Evolutionary conservation across 805 yeast genomes (phyloP).

Genomic region (Saccharomycopsis capsularis): DNA sequence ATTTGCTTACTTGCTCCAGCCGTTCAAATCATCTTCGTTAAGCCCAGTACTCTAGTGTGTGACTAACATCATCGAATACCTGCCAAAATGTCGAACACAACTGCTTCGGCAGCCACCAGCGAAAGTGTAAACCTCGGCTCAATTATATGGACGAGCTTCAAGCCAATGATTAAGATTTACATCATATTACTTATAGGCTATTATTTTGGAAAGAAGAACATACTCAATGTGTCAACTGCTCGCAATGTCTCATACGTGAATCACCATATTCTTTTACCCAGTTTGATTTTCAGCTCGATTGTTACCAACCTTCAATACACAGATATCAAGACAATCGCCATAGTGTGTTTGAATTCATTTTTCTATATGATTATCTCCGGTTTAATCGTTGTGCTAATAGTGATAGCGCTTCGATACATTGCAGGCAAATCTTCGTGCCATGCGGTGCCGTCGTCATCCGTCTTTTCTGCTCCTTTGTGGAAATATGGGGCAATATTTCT

Average conservation of each 20-base stretch:
- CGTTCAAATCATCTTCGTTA: too few relatives aligned
- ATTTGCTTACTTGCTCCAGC: too few relatives aligned
- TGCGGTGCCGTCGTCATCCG: neutral
- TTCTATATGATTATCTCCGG: conserved; percentile 41
- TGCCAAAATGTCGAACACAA: neutral
- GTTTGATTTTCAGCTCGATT: conserved; percentile 65
- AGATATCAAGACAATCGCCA: conserved; percentile 66
- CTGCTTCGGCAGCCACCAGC: neutral
- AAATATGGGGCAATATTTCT: conserved; percentile 68
- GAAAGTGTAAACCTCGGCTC: conserved; percentile 5
- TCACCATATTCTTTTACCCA: conserved; percentile 63
- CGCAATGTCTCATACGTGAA: conserved; percentile 64
- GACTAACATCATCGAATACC: too few relatives aligned
- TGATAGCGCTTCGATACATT: neutral
- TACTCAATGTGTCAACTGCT: conserved; percentile 58
- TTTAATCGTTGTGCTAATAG: conserved; percentile 21
- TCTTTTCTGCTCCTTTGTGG: conserved; percentile 40
- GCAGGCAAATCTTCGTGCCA: neutral
- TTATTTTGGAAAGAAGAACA: conserved; percentile 52
- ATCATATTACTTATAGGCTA: conserved; percentile 63
- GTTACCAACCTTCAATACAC: conserved; percentile 57
- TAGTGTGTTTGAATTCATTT: conserved; percentile 43
- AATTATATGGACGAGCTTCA: conserved; percentile 33
- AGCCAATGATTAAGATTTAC: conserved; percentile 79
- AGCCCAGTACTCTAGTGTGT: too few relatives aligned